phyloP scores from a whole-genome alignment of 1,139 yeast genomes.

The Geotrichum australiense region DNA sequence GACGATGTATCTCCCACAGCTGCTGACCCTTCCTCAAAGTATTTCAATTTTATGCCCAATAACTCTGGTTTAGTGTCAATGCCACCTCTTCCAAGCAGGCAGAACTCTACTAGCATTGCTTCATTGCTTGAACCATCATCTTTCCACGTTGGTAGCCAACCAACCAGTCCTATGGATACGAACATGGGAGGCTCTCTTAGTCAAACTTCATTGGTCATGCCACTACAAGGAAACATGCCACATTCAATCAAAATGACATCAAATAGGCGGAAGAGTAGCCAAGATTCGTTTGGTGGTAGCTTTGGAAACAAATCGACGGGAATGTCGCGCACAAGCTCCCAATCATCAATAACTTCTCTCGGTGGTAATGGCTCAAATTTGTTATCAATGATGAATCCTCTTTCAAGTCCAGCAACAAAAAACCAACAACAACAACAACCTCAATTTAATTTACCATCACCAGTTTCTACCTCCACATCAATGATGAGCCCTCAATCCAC shows the following conservation, averaged over 20 bases:
- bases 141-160: background rate
- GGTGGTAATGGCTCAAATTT: slow-evolving; percentile 2
- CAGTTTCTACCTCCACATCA: background rate
- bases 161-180: slow-evolving; percentile 3
- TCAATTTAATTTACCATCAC: slow-evolving; percentile 8
- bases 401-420: slow-evolving; percentile 1
- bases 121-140: slow-evolving; percentile 6
- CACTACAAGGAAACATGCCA: background rate
- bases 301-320: background rate
- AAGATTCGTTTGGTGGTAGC: slow-evolving; percentile 1
- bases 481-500: background rate
- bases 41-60: background rate
- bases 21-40: slow-evolving; percentile 1
- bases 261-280: slow-evolving; percentile 6
- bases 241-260: background rate
- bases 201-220: slow-evolving; percentile 6
- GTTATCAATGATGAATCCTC: slow-evolving; percentile 4
- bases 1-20: slow-evolving; percentile 10
- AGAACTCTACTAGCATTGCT: slow-evolving; percentile 9
- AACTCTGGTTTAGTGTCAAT: slow-evolving; percentile 1
- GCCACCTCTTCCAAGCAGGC: slow-evolving; percentile 1
- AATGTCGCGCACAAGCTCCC: slow-evolving; percentile 7
- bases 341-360: slow-evolving; percentile 2
- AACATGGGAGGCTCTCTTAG: background rate
- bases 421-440: slow-evolving; percentile 1